These are phyloP conservation scores for Miamiensis avidus DNA, from an alignment of 169 alveolate genomes.

Conservation along the genomic window DNA sequence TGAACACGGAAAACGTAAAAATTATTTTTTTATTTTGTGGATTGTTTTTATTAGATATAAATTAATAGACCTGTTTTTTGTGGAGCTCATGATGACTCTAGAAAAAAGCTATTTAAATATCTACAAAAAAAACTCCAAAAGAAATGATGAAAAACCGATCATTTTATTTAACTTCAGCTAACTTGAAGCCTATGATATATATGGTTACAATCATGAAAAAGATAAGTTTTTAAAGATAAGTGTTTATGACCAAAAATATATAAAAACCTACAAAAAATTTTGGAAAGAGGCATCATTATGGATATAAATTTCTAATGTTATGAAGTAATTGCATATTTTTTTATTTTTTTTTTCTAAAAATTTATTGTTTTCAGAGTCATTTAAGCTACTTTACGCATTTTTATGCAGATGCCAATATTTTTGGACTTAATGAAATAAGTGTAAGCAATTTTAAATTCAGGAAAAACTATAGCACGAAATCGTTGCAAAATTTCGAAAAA, in stretches of 20 bases:
- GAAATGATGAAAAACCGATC: not conserved
- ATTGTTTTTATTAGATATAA: not conserved
- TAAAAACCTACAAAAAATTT: not conserved
- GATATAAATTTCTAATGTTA: not conserved
- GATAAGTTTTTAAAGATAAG: conserved; percentile 13
- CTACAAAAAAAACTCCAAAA: not conserved
- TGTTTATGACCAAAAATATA: not conserved
- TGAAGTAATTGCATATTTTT: too few species aligned
- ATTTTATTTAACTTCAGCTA: not conserved
- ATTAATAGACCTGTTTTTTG: conserved; percentile 7
- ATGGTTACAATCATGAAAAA: not conserved
- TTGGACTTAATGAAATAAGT: too few species aligned
- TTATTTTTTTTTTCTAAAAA: too few species aligned
- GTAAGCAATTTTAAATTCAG: too few species aligned
- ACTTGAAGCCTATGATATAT: not conserved
- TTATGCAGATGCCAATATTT: too few species aligned
- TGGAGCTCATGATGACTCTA: not conserved
- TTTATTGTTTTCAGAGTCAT: too few species aligned
- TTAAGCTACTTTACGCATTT: too few species aligned
- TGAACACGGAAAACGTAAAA: not conserved
- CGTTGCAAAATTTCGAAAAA: too few species aligned
- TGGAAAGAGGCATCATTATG: conserved; percentile 13
- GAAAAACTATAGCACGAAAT: too few species aligned
- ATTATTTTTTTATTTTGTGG: not conserved
- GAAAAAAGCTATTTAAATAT: conserved; percentile 8